phyloP scores from a whole-genome alignment of 2,329 filamentous ascomycete genomes.

The Sporothrix euskadiensis region DNA sequence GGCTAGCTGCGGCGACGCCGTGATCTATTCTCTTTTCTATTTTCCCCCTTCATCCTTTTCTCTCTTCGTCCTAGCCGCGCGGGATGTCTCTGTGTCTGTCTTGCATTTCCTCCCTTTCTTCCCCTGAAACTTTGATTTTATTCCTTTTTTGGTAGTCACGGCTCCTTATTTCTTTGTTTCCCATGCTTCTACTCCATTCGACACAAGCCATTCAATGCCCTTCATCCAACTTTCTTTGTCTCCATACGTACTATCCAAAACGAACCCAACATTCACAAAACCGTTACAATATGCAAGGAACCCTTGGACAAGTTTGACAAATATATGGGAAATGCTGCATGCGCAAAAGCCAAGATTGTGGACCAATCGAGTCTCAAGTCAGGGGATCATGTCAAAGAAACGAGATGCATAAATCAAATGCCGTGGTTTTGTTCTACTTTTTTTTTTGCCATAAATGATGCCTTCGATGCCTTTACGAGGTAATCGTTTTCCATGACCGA shows the following conservation, averaged over 20 bases:
- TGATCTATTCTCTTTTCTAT: background rate
- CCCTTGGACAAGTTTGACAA: background rate
- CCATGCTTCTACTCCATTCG: background rate
- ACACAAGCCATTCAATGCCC: background rate
- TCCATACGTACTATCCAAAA: background rate
- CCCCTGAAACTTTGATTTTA: background rate
- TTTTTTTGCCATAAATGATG: background rate
- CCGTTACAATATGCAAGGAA: background rate
- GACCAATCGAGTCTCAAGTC: background rate
- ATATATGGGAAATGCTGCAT: background rate
- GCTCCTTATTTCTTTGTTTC: background rate
- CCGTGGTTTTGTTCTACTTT: background rate
- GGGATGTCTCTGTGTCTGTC: background rate
- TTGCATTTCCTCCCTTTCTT: background rate
- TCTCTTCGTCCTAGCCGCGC: background rate
- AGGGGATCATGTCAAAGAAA: background rate
- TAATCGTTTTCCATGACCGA: background rate
- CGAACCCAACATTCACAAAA: background rate
- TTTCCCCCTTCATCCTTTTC: background rate
- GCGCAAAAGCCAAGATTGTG: background rate
- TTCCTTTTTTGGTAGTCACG: background rate
- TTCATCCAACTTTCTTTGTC: background rate
- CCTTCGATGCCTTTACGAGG: background rate
- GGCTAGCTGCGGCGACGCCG: constrained; percentile 6
- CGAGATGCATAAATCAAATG: background rate